Evolutionary conservation across 805 yeast genomes (phyloP).

Genomic region (Candida oleophila): DNA sequence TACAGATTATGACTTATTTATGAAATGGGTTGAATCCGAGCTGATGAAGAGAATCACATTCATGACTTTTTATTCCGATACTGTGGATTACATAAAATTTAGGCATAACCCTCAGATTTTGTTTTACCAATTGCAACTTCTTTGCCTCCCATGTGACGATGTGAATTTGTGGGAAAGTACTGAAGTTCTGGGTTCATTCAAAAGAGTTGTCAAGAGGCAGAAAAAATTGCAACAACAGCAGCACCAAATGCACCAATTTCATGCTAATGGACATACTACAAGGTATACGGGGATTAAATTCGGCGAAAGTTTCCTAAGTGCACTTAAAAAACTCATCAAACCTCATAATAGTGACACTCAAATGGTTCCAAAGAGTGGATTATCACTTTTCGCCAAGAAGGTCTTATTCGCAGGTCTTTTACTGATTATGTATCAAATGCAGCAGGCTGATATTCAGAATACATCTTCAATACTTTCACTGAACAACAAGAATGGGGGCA

Average conservation of each 20-base stretch:
- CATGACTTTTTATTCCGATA: slow-evolving; percentile 80
- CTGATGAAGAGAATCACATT: slow-evolving; percentile 74
- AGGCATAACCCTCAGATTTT: slow-evolving; percentile 60
- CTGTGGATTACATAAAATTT: slow-evolving; percentile 73
- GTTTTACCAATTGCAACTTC: slow-evolving; percentile 38
- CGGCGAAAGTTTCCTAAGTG: slow-evolving; percentile 47
- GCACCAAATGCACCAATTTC: slow-evolving; percentile 1
- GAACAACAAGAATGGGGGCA: slow-evolving; percentile 13
- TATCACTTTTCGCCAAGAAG: slow-evolving; percentile 59
- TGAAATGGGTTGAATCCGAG: slow-evolving; percentile 79
- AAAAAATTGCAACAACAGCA: slow-evolving; percentile 21
- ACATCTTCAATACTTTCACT: slow-evolving; percentile 32
- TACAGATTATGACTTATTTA: slow-evolving; percentile 39
- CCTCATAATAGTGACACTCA: slow-evolving; percentile 36
- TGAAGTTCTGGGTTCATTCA: slow-evolving; percentile 39
- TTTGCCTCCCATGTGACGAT: slow-evolving; percentile 43
- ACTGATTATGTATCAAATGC: slow-evolving; percentile 69
- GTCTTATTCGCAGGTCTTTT: slow-evolving; percentile 65
- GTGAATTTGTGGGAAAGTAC: slow-evolving; percentile 37
- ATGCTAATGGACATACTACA: background rate
- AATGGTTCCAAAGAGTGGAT: slow-evolving; percentile 30
- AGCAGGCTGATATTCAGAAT: slow-evolving; percentile 65
- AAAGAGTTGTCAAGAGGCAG: slow-evolving; percentile 36
- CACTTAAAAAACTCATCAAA: slow-evolving; percentile 57
- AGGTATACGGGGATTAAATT: slow-evolving; percentile 9